Evolutionary conservation across 2,329 filamentous ascomycete genomes (phyloP).

Genomic region (Botrytis aclada): DNA sequence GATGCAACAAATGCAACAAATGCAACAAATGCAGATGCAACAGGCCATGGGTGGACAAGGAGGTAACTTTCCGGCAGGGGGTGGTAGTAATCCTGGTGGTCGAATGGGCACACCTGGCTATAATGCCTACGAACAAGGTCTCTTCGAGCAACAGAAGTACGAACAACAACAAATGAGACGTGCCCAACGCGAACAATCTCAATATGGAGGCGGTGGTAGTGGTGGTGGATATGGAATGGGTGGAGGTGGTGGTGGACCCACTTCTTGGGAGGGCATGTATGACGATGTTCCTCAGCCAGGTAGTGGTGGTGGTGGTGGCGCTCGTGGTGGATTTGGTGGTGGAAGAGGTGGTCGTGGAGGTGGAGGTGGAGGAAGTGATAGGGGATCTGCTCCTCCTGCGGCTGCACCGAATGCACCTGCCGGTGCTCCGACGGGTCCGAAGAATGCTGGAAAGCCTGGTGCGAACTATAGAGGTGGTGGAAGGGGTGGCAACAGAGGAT

Average conservation of each 20-base stretch:
- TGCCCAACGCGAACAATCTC: conserved; percentile 36
- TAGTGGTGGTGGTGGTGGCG: conserved; percentile 40
- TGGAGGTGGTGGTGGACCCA: conserved; percentile 52
- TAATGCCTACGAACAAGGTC: conserved; percentile 66
- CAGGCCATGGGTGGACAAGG: conserved; percentile 37
- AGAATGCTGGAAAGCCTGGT: conserved; percentile 88
- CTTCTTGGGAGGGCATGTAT: conserved; percentile 97
- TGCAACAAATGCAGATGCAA: conserved; percentile 51
- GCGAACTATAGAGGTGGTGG: conserved; percentile 93
- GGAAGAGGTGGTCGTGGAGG: conserved; percentile 28
- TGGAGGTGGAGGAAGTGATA: conserved; percentile 31
- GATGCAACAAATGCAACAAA: conserved; percentile 54
- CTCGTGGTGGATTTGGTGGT: conserved; percentile 43
- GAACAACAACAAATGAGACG: conserved; percentile 62
- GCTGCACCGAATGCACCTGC: conserved; percentile 57
- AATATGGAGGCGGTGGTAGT: conserved; percentile 34
- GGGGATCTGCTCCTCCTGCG: conserved; percentile 37
- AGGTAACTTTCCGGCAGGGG: conserved; percentile 36
- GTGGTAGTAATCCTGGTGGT: conserved; percentile 43
- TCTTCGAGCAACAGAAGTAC: conserved; percentile 77
- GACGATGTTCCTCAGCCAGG: conserved; percentile 83
- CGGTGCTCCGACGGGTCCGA: conserved; percentile 89
- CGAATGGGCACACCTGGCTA: conserved; percentile 42
- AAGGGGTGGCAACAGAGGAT: conserved; percentile 70
- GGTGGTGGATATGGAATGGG: conserved; percentile 53